These are phyloP conservation scores for Hypsizygus marmoreus DNA, from an alignment of 768 basidiomycete genomes.

Conservation along the genomic window DNA sequence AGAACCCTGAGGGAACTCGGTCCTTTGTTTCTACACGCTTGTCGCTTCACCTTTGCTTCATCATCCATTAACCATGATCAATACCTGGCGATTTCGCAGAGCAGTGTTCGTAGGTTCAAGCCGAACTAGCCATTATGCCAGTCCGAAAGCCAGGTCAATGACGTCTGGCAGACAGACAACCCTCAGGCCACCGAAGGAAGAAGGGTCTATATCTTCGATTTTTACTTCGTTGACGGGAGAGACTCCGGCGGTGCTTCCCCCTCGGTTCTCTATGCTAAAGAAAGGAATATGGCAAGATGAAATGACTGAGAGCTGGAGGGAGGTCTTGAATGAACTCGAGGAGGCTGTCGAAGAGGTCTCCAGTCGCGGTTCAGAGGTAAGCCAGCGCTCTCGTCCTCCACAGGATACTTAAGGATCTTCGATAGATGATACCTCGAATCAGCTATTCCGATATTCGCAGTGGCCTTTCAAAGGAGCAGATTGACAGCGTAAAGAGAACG, in stretches of 20 bases:
- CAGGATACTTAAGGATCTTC: background rate
- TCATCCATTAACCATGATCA: too few relatives aligned
- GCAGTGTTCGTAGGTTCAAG: too few relatives aligned
- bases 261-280: conserved; percentile 64
- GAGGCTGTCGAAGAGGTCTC: conserved; percentile 49
- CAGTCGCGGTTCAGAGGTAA: conserved; percentile 46
- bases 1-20: too few relatives aligned
- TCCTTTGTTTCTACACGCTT: too few relatives aligned
- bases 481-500: conserved; percentile 44
- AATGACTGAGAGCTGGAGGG: conserved; percentile 54
- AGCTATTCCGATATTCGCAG: conserved; percentile 42
- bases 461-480: conserved; percentile 49
- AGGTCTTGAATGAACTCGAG: conserved; percentile 53
- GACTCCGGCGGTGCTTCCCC: conserved; percentile 44
- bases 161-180: background rate
- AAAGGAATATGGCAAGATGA: conserved; percentile 47
- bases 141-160: conserved; percentile 1
- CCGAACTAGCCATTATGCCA: too few relatives aligned
- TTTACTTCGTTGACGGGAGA: conserved; percentile 41
- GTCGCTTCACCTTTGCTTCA: too few relatives aligned
- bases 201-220: conserved; percentile 41
- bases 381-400: conserved; percentile 13
- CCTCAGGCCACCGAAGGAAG: conserved; percentile 28
- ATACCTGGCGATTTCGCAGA: too few relatives aligned
- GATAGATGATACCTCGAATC: conserved; percentile 55